Evolutionary conservation across 176 grass and related monocot species (phyloP), one percentile per base, ranked within the genome.

Genomic region (Carex scoparia): DNA sequence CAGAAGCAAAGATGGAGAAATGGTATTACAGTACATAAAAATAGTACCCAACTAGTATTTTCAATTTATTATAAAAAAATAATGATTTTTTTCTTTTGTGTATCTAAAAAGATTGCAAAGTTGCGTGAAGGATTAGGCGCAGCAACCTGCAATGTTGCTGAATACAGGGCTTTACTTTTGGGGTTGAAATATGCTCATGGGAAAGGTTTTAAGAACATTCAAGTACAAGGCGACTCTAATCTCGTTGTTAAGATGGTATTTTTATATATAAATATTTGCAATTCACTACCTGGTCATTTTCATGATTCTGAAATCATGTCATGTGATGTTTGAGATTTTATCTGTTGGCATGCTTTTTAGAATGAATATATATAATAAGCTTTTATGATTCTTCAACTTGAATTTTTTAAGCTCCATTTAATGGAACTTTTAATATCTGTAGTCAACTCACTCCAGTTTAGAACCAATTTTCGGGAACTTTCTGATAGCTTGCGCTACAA

Each of bases 141-240:
- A 68, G 89, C 48, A 30, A 98, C 95, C 44, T 79, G 72, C 75
- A 95, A 98, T 8, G 93, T 89, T 84, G 91, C 95, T 85, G 93
- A 94, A 88, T 98, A 98, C 44, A 91, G 85, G 80, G 92, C 93
- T 85, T 86, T 98, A 87, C 82, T 98, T 90, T 89, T 98, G 84
- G 95, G 95, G 19, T 35, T 98, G 71, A 93, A 86, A 88, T 92
- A 86, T 87, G 95, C 95, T 16, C 16, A 86, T 62, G 91, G 89
- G 14, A 95, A 95, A 84, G 95, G 95, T 66, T 93, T 90, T 85
- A 94, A 92, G 80, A 84, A 90, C 72, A 84, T 98, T 32, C 86
- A 48, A 78, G 93, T 88, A 74, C 87, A 90, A 84, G 95, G 95
- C 1, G 95, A 98, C 80, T 94, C 93, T 61, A 87, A 85, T 16